Evolutionary conservation across 2,329 filamentous ascomycete genomes (phyloP), one percentile per base, ranked within the genome.

Genomic region (Beauveria caledonica): DNA sequence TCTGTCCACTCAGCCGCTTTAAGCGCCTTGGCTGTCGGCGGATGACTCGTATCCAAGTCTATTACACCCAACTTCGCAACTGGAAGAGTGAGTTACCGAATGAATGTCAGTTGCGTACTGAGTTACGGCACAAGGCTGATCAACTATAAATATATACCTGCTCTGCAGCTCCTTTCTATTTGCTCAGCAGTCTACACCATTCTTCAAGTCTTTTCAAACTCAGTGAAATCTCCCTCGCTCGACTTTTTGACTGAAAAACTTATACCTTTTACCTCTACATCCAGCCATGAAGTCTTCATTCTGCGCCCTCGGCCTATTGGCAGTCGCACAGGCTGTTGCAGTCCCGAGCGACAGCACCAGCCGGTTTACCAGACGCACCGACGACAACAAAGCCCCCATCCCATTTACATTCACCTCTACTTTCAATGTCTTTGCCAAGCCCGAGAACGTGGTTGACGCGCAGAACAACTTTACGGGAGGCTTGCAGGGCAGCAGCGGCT

Each of bases 361-460:
- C 40, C 27, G 44, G 29, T 44, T n/a, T 21, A 44, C 44, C 11
- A 10, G 51, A 11, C 27, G 27, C 44, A 36, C 23, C 11, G n/a
- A 51, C 17, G 49, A 61, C 39, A 15, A 19, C 10, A 59, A 60
- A 15, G 7, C 52, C 3, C 27, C 50, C 5, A 48, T 57, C 21
- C 70, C 70, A 3, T 73, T 73, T 62, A 54, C 61, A 63, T 83
- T 81, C 72, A 80, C 80, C 60, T 78, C 76, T 19, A 77, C 74
- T 61, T 82, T 76, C 71, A 65, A 73, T 45, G 70, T 83, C 61
- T 68, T 74, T 48, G 80, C 80, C 17, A 77, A 72, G 4, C 79
- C 79, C 1, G 72, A 78, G 46, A 72, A 83, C 64, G 79, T 83
- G 61, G 76, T 81, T 64, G 73, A 78, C 63, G 68, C 68, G 51